phyloP scores from a whole-genome alignment of 257 asterid species.

The Datura wrightii region DNA sequence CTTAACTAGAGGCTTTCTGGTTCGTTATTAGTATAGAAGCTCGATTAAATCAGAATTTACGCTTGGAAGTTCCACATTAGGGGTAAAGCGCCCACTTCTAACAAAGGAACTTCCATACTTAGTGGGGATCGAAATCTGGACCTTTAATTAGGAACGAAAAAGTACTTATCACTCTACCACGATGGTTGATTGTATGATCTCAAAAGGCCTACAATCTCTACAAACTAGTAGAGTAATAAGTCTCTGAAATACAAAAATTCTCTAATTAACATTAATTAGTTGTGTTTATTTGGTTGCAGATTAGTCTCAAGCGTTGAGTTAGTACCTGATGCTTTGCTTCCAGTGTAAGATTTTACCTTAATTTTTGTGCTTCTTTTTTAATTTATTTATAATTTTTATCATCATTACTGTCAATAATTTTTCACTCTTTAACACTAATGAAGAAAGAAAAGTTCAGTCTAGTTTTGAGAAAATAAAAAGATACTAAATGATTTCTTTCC shows the following conservation, averaged over 20 bases:
- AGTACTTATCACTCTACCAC: not conserved
- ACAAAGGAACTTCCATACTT: no score
- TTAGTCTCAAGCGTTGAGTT: constrained; percentile 62
- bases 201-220: not conserved
- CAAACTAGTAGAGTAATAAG: not conserved
- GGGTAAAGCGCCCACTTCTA: no score
- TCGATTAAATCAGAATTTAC: not conserved
- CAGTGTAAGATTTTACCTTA: constrained; percentile 53
- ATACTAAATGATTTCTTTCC: no score
- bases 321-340: constrained; percentile 82
- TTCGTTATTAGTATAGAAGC: no score
- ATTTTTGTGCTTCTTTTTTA: not conserved
- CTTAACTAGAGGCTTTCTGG: no score
- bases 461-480: no score
- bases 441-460: no score
- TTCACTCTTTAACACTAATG: no score
- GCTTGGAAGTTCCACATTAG: no score
- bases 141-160: not conserved
- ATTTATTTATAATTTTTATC: not conserved
- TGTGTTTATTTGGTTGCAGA: constrained; percentile 44
- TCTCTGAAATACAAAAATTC: not conserved
- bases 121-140: not conserved
- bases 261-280: not conserved
- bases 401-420: not conserved
- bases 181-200: no score